These are phyloP conservation scores for Annulohypoxylon maeteangense DNA, from an alignment of 495 filamentous ascomycete genomes.

Conservation along the genomic window DNA sequence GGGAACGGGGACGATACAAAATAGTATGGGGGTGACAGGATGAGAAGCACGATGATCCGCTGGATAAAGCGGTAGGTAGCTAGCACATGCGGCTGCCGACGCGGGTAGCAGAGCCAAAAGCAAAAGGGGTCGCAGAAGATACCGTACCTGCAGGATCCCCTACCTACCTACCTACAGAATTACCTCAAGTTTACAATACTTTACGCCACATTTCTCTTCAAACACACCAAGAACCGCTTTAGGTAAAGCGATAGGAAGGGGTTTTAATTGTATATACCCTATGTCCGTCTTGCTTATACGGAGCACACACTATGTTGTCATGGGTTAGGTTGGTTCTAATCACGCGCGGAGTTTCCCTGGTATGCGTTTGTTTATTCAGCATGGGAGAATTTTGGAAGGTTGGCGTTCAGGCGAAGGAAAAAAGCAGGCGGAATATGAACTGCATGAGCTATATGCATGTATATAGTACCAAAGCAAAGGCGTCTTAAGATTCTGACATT, in stretches of 20 bases:
- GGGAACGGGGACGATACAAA: background rate
- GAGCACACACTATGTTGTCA: slow-evolving; percentile 2
- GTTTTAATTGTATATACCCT: slow-evolving; percentile 38
- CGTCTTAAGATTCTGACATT: slow-evolving; percentile 13
- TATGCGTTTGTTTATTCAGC: background rate
- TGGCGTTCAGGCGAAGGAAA: slow-evolving; percentile 3
- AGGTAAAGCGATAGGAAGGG: background rate
- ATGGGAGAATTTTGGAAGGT: background rate
- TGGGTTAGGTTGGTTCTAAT: background rate
- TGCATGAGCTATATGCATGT: slow-evolving; percentile 23
- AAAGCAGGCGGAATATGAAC: background rate
- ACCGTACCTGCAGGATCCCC: slow-evolving; percentile 14
- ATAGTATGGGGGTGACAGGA: background rate
- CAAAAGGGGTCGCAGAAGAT: background rate
- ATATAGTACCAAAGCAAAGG: slow-evolving; percentile 21
- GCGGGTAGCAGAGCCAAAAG: background rate
- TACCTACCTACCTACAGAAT: background rate
- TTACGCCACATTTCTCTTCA: background rate
- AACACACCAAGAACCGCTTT: background rate
- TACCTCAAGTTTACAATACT: background rate
- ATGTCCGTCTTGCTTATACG: slow-evolving; percentile 28
- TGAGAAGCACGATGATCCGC: background rate
- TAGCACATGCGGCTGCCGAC: background rate
- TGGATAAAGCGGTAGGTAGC: background rate
- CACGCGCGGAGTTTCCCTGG: slow-evolving; percentile 6